Conservation (phyloP, 2,329 filamentous ascomycete species). For the Monilinia fructicola region DNA sequence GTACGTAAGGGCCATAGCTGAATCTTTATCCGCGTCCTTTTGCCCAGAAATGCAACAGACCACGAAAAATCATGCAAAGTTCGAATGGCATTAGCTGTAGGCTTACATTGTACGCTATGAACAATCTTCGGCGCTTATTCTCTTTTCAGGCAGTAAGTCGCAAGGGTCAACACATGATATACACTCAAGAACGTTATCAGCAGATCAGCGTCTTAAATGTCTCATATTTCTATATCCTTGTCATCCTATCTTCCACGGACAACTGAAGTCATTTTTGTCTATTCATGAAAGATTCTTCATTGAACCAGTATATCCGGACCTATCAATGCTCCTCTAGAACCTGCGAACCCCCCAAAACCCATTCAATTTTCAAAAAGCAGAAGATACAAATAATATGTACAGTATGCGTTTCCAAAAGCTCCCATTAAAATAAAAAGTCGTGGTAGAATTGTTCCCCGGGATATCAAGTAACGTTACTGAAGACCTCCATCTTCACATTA, state of each 20-base stretch:
- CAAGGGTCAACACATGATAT: slow-evolving; percentile 2
- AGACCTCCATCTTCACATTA: slow-evolving; percentile 20
- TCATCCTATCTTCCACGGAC: background rate
- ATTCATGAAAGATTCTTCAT: slow-evolving; percentile 4
- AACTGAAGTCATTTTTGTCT: slow-evolving; percentile 12
- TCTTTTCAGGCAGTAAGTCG: background rate
- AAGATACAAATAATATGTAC: background rate
- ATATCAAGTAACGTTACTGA: slow-evolving; percentile 20
- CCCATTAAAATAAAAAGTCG: background rate
- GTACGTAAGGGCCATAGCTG: background rate
- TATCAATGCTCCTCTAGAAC: slow-evolving; percentile 5
- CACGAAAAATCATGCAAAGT: slow-evolving; percentile 5
- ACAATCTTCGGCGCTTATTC: background rate
- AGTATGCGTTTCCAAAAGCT: slow-evolving; percentile 2
- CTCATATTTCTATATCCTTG: slow-evolving; percentile 12
- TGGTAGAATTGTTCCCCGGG: slow-evolving; percentile 2
- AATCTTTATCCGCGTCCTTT: background rate
- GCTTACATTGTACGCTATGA: background rate
- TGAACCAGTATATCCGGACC: slow-evolving; percentile 2
- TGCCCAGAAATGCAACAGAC: background rate
- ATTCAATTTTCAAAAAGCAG: slow-evolving; percentile 5
- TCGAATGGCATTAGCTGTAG: background rate
- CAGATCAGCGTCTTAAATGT: background rate
- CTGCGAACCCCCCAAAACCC: slow-evolving; percentile 1
- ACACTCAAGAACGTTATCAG: background rate